phyloP scores from a whole-genome alignment of 2,329 filamentous ascomycete genomes.

The Trichoderma pleuroti region DNA sequence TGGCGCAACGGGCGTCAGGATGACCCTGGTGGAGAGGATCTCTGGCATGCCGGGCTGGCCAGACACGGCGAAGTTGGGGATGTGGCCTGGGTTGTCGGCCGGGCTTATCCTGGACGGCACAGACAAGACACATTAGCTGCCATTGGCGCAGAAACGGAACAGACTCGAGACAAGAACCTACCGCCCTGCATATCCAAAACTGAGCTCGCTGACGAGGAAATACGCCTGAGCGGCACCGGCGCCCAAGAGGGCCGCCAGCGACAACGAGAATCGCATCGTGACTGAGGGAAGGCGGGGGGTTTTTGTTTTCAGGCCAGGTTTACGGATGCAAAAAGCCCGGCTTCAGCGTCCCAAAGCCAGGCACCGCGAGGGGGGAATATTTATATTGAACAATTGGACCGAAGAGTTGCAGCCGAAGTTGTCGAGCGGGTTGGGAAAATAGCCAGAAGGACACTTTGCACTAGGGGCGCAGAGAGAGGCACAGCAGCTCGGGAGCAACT shows the following conservation, averaged over 20 bases:
- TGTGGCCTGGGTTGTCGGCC: conserved; percentile 44
- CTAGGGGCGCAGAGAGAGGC: conserved; percentile 5
- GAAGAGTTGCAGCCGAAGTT: neutral
- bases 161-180: conserved; percentile 31
- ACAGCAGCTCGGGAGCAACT: neutral
- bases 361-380: neutral
- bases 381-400: neutral
- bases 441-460: conserved; percentile 31
- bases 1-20: conserved; percentile 84
- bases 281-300: conserved; percentile 2
- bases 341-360: neutral
- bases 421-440: conserved; percentile 14
- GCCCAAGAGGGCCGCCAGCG: conserved; percentile 42
- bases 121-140: conserved; percentile 6
- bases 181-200: conserved; percentile 70
- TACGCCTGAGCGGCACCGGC: conserved; percentile 56
- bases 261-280: conserved; percentile 45
- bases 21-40: conserved; percentile 80
- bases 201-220: conserved; percentile 67
- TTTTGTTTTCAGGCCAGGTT: neutral
- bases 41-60: conserved; percentile 56
- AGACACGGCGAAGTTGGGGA: conserved; percentile 54
- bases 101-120: conserved; percentile 57
- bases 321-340: neutral
- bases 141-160: neutral